phyloP scores from a whole-genome alignment of 2,329 filamentous ascomycete species.

The Hypoxylon sp. region DNA sequence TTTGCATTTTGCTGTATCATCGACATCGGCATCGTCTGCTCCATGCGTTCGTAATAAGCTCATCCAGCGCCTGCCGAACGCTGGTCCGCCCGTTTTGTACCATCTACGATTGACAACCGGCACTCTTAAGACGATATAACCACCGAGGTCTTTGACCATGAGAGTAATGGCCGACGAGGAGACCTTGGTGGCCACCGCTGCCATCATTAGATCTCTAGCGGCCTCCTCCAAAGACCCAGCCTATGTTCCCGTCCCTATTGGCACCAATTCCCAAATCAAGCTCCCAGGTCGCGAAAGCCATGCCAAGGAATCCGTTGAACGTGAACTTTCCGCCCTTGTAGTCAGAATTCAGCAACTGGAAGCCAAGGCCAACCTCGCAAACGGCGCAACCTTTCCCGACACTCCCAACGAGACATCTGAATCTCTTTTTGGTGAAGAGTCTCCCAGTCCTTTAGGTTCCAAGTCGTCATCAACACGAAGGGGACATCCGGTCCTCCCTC shows the following conservation, averaged over 20 bases:
- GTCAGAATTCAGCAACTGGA: slow-evolving; percentile 86
- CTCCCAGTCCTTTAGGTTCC: slow-evolving; percentile 62
- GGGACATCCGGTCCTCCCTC: slow-evolving; percentile 63
- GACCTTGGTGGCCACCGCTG: slow-evolving; percentile 67
- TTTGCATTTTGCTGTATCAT: slow-evolving; percentile 31
- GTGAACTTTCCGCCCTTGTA: slow-evolving; percentile 84
- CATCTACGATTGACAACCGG: slow-evolving; percentile 23
- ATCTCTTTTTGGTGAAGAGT: slow-evolving; percentile 73
- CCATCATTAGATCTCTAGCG: slow-evolving; percentile 68
- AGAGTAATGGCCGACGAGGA: slow-evolving; percentile 68
- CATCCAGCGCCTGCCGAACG: slow-evolving; percentile 47
- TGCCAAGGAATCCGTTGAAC: slow-evolving; percentile 84
- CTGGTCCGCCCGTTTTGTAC: slow-evolving; percentile 39
- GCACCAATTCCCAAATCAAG: slow-evolving; percentile 68
- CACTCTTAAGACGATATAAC: slow-evolving; percentile 29
- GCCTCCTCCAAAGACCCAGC: slow-evolving; percentile 59
- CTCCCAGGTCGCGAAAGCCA: slow-evolving; percentile 83
- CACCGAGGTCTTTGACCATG: slow-evolving; percentile 34
- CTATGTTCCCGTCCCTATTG: slow-evolving; percentile 58
- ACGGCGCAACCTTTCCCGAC: slow-evolving; percentile 76
- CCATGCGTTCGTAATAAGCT: slow-evolving; percentile 49
- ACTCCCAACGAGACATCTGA: slow-evolving; percentile 83
- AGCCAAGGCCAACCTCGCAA: slow-evolving; percentile 76
- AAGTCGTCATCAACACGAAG: slow-evolving; percentile 54
- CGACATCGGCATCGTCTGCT: slow-evolving; percentile 38